Evolutionary conservation across 2,329 filamentous ascomycete genomes (phyloP).

Genomic region (Lomentospora prolificans): DNA sequence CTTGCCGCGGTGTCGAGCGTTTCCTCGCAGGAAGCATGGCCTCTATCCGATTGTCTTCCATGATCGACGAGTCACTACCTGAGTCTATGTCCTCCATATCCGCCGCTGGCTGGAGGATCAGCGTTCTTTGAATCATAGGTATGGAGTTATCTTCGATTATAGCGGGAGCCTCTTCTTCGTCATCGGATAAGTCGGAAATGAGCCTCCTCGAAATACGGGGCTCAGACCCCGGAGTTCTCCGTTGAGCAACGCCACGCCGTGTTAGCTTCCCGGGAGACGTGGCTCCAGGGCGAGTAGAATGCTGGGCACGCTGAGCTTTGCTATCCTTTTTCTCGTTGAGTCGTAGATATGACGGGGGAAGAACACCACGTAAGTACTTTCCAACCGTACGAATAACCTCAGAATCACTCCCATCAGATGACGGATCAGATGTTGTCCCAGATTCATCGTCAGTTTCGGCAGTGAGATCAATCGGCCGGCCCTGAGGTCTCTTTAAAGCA

Average conservation of each 20-base stretch:
- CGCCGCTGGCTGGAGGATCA: constrained; percentile 14
- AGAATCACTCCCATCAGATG: constrained; percentile 18
- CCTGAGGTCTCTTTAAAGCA: not conserved
- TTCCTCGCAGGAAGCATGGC: constrained; percentile 36
- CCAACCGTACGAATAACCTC: constrained; percentile 24
- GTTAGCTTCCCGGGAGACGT: constrained; percentile 27
- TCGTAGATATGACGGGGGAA: constrained; percentile 59
- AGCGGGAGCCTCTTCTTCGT: constrained; percentile 19
- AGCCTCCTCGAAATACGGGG: constrained; percentile 20
- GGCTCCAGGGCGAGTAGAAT: not conserved
- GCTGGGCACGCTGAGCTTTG: not conserved
- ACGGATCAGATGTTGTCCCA: not conserved
- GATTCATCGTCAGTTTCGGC: constrained; percentile 20
- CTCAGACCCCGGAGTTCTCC: constrained; percentile 20
- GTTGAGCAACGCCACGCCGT: constrained; percentile 41
- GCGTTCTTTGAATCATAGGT: not conserved
- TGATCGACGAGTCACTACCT: constrained; percentile 23
- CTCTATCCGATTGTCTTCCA: constrained; percentile 45
- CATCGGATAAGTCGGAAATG: constrained; percentile 38
- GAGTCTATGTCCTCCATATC: constrained; percentile 19
- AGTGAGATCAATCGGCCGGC: constrained; percentile 1
- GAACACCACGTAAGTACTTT: constrained; percentile 46
- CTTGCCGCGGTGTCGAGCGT: constrained; percentile 22
- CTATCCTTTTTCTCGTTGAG: constrained; percentile 37
- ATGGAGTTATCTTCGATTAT: not conserved